These are phyloP conservation scores for Cladosporium cucumerinum DNA, from an alignment of 2,329 filamentous ascomycete species.

Conservation along the genomic window DNA sequence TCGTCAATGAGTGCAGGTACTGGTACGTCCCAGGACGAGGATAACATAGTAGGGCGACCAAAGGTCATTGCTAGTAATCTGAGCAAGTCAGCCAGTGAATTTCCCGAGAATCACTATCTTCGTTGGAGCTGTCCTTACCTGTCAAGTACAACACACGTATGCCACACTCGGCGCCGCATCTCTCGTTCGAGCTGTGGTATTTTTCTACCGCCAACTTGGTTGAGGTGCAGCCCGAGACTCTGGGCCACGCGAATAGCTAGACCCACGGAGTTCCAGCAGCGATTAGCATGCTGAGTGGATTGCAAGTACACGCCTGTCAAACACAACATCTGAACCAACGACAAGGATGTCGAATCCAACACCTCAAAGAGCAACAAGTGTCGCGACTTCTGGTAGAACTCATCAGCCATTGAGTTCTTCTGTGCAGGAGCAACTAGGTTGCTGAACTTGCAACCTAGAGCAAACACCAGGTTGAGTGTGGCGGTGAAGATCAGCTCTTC, in stretches of 20 bases:
- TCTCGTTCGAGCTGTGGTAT: conserved; percentile 63
- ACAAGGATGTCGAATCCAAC: conserved; percentile 26
- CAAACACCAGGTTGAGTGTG: conserved; percentile 27
- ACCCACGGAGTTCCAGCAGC: conserved; percentile 29
- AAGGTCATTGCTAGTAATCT: conserved; percentile 41
- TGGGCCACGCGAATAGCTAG: conserved; percentile 60
- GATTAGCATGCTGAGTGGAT: conserved; percentile 27
- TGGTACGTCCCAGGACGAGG: conserved; percentile 24
- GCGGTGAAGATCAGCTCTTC: conserved; percentile 28
- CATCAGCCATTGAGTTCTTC: conserved; percentile 25
- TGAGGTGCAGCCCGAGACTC: conserved; percentile 64
- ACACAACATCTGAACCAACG: conserved; percentile 26
- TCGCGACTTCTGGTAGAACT: conserved; percentile 28
- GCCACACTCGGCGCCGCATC: conserved; percentile 64
- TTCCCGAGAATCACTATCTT: too few relatives aligned
- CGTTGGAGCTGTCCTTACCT: conserved; percentile 42
- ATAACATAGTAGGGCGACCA: conserved; percentile 29
- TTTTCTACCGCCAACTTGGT: conserved; percentile 50
- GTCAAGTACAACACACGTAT: conserved; percentile 35
- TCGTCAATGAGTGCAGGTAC: conserved; percentile 44
- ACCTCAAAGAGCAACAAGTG: conserved; percentile 28
- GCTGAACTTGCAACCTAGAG: conserved; percentile 27
- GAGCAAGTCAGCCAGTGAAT: conserved; percentile 40
- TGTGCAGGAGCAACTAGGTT: conserved; percentile 23
- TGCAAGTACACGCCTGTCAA: conserved; percentile 27